These are phyloP conservation scores for Helichrysum umbraculigerum DNA, from an alignment of 129 eudicot species.

Conservation along the genomic window DNA sequence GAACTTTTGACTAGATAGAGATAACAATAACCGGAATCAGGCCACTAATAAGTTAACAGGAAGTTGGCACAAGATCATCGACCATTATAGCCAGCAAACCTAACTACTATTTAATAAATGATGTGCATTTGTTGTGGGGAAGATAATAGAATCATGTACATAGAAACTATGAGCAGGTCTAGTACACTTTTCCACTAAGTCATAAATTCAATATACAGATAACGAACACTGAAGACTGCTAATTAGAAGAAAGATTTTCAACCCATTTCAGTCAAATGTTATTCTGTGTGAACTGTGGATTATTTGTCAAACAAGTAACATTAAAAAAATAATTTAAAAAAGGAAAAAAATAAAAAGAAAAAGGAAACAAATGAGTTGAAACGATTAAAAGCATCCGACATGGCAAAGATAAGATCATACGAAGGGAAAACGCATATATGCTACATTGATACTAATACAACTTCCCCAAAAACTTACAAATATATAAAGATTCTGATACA, in stretches of 20 bases:
- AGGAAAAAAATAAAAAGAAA: too few relatives aligned
- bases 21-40: not conserved
- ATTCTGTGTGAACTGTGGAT: not conserved
- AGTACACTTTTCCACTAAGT: not conserved
- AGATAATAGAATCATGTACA: not conserved
- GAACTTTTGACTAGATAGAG: too few relatives aligned
- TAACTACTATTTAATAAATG: not conserved
- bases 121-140: too few relatives aligned
- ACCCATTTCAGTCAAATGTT: conserved; percentile 12
- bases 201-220: not conserved
- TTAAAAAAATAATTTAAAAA: too few relatives aligned
- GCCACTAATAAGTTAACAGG: not conserved
- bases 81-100: not conserved
- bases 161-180: not conserved
- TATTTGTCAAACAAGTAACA: not conserved
- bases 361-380: conserved; percentile 6
- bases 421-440: not conserved
- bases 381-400: not conserved
- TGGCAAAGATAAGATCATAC: not conserved
- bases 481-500: conserved; percentile 9
- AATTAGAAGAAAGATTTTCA: not conserved
- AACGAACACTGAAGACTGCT: conserved; percentile 3
- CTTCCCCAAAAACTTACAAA: not conserved
- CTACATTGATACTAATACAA: not conserved
- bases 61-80: conserved; percentile 5